phyloP scores from a whole-genome alignment of 371 early-diverging fungal species.

The Zopfochytrium polystomum region DNA sequence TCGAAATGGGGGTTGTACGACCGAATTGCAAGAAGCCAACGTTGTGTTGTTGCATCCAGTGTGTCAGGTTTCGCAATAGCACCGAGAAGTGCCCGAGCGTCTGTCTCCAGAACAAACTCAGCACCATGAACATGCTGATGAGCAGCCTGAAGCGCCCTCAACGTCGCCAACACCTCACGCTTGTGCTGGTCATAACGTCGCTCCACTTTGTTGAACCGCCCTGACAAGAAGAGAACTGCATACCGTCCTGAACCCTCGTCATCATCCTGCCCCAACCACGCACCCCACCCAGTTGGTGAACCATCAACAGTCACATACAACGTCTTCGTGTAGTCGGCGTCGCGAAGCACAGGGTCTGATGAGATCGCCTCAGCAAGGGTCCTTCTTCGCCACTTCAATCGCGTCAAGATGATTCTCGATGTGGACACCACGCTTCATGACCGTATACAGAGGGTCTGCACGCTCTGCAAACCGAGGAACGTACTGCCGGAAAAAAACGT shows the following conservation, averaged over 20 bases:
- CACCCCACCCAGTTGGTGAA: conserved; percentile 10
- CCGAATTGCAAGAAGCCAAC: conserved; percentile 11
- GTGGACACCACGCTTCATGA: conserved; percentile 4
- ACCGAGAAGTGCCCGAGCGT: conserved; percentile 8
- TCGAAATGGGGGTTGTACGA: not conserved
- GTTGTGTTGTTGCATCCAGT: not conserved
- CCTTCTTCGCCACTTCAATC: conserved; percentile 5
- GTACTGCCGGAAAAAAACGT: conserved; percentile 12
- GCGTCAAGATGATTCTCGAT: not conserved
- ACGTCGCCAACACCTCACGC: conserved; percentile 9
- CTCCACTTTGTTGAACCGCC: conserved; percentile 12
- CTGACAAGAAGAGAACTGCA: conserved; percentile 10
- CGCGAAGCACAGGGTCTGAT: conserved; percentile 4
- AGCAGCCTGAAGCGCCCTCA: conserved; percentile 3
- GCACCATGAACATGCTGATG: conserved; percentile 11
- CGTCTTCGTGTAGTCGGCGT: not conserved
- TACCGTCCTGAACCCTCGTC: conserved; percentile 13
- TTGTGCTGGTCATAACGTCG: conserved; percentile 15
- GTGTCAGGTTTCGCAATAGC: conserved; percentile 2
- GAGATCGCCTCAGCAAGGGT: conserved; percentile 7
- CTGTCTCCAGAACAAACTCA: conserved; percentile 6
- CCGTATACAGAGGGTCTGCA: conserved; percentile 17
- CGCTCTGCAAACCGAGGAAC: conserved; percentile 4
- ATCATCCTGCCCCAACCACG: conserved; percentile 13
- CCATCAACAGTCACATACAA: conserved; percentile 17